phyloP scores from a whole-genome alignment of 305 asterid species.

The Fraxinus sp. region DNA sequence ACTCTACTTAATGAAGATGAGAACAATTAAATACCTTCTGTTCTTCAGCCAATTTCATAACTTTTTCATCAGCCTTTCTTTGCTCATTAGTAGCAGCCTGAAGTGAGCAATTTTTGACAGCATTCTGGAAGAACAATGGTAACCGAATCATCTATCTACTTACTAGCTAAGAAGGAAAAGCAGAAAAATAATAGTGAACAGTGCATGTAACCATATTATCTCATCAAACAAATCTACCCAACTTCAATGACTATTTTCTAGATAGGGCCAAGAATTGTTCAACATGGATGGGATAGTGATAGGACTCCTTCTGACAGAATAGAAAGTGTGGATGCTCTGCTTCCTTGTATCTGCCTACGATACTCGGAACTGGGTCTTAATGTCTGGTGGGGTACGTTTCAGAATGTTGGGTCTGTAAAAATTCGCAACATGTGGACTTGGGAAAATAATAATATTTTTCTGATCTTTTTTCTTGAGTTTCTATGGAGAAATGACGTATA shows the following conservation, averaged over 20 bases:
- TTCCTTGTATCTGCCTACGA: neutral
- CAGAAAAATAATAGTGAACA: conserved; percentile 3
- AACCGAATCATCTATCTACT: conserved; percentile 1
- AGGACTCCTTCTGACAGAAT: neutral
- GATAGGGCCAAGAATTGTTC: neutral
- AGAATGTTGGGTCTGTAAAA: neutral
- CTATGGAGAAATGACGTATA: neutral
- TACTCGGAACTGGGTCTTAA: neutral
- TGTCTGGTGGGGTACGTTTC: neutral
- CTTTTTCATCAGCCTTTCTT: conserved; percentile 64
- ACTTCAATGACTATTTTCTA: neutral
- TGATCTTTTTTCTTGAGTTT: neutral
- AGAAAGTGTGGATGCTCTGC: neutral
- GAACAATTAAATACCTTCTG: conserved; percentile 58
- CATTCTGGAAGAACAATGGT: conserved; percentile 51
- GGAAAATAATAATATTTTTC: neutral
- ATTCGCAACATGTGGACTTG: neutral
- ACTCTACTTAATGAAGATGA: conserved; percentile 11
- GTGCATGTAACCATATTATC: conserved; percentile 14
- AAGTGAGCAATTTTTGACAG: conserved; percentile 58
- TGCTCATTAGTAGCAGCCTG: conserved; percentile 71
- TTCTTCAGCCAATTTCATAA: conserved; percentile 77
- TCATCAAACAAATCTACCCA: conserved; percentile 3
- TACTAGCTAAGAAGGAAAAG: conserved; percentile 12
- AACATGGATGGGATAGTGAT: conserved; percentile 1